Evolutionary conservation across 148 eudicot genomes (phyloP), one percentile per base, ranked within the genome.

Genomic region (Tetragonia tetragonoides): DNA sequence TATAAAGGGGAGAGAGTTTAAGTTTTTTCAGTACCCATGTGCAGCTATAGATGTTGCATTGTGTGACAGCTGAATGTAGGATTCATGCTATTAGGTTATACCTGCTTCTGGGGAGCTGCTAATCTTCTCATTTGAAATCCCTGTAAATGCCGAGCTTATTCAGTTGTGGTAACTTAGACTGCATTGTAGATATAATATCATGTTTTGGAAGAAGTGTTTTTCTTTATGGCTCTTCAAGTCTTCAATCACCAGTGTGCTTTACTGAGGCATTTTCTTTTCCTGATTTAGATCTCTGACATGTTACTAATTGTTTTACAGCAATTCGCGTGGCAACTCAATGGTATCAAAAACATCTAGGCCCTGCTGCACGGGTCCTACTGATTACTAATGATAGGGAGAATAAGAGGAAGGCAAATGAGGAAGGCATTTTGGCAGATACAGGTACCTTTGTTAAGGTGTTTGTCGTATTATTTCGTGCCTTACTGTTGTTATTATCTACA

Each of bases 311-410:
- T 82, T 78, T 56, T 81, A 77, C 93, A 95, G 99, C 99, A 72
- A 95, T 95, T 77, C 86, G 99, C 71, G 97, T 93, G 86, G 99
- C 99, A 53, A 81, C 93, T 66, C 96, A 85, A 74, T 95, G 99
- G 99, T 95, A 95, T 84, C 94, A 95, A 71, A 90, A 86, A 73
- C 99, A 95, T 86, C 93, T 95, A 73, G 94, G 93, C 66, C 46
- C 85, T 68, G 83, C 82, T 17, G 85, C 84, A 34, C 86, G 83
- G 60, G 92, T 95, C 72, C 74, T 95, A 72, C 84, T 95, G 75
- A 82, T 95, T 79, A 95, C 99, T 77, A 93, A 95, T 87, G 96
- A 95, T 76, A 88, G 85, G 71, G 99, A 93, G 73, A 95, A 95
- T 85, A 93, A 88, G 82, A 89, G 89, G 81, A 95, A 91, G 86